A percentile compares a stretch with the other conserved stretches of the same genome.
Conservation (phyloP, 2,329 filamentous ascomycete genomes). For the Nemania serpens region DNA sequence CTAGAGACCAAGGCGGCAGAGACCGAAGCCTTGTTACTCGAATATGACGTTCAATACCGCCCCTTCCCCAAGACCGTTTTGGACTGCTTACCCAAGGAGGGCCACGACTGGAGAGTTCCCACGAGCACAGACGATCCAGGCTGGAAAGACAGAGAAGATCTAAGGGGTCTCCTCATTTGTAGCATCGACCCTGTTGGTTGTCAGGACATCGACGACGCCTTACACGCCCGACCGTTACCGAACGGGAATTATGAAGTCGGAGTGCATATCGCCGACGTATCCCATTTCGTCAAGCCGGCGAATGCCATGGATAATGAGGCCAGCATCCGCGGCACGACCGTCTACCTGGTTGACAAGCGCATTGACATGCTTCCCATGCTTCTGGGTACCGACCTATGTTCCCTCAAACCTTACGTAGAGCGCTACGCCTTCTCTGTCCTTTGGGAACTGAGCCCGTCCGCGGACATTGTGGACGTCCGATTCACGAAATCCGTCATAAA, state of each 20-base stretch:
- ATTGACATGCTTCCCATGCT: slow-evolving; percentile 99
- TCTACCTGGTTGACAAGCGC: slow-evolving; percentile 97
- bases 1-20: slow-evolving; percentile 97
- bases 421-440: slow-evolving; percentile 83
- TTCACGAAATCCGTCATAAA: slow-evolving; percentile 99
- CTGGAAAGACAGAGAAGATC: slow-evolving; percentile 83
- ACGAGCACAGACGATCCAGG: slow-evolving; percentile 77
- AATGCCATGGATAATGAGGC: slow-evolving; percentile 98
- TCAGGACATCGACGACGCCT: slow-evolving; percentile 96
- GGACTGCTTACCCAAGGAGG: slow-evolving; percentile 88
- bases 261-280: slow-evolving; percentile 99
- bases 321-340: slow-evolving; percentile 90
- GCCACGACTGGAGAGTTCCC: slow-evolving; percentile 93
- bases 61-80: slow-evolving; percentile 95
- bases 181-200: slow-evolving; percentile 96
- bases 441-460: slow-evolving; percentile 86
- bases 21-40: slow-evolving; percentile 89
- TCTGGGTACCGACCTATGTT: slow-evolving; percentile 94
- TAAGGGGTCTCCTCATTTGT: slow-evolving; percentile 86
- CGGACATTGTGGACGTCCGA: slow-evolving; percentile 80
- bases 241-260: slow-evolving; percentile 97
- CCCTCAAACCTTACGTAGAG: slow-evolving; percentile 96
- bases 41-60: slow-evolving; percentile 97
- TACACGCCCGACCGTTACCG: slow-evolving; percentile 81
- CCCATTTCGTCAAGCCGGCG: slow-evolving; percentile 95